These are phyloP conservation scores for Yamadazyma triangularis DNA, from an alignment of 1,139 yeast genomes.

Conservation along the genomic window DNA sequence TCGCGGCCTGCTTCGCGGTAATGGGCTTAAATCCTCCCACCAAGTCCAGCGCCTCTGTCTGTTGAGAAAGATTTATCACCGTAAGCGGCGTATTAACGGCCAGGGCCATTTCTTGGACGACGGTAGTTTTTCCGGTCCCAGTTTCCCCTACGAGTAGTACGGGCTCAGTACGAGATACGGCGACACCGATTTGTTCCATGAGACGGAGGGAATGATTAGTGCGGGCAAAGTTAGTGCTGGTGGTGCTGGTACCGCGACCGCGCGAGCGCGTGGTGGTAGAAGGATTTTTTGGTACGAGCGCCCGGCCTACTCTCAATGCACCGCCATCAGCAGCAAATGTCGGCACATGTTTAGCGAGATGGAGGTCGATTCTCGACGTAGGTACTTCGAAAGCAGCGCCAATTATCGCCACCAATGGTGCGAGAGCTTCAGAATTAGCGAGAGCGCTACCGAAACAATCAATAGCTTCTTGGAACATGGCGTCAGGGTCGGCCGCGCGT, in stretches of 20 bases:
- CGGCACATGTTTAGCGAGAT: constrained; percentile 68
- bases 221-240: constrained; percentile 72
- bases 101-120: constrained; percentile 88
- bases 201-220: constrained; percentile 83
- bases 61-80: constrained; percentile 95
- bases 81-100: constrained; percentile 71
- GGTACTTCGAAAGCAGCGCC: constrained; percentile 76
- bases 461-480: constrained; percentile 84
- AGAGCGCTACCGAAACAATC: constrained; percentile 91
- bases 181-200: constrained; percentile 86
- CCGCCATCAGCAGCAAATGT: constrained; percentile 47
- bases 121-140: constrained; percentile 98
- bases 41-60: constrained; percentile 92
- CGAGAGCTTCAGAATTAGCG: constrained; percentile 59
- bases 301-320: constrained; percentile 66
- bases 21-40: constrained; percentile 97
- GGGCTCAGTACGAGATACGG: constrained; percentile 81
- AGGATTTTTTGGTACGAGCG: constrained; percentile 39
- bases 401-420: constrained; percentile 57
- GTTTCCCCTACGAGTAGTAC: constrained; percentile 93
- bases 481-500: constrained; percentile 58
- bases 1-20: constrained; percentile 75
- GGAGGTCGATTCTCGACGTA: constrained; percentile 65
- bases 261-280: constrained; percentile 19
- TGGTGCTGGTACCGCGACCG: constrained; percentile 32